Percentiles rank a stretch among this genome's conserved stretches.
phyloP scores from a whole-genome alignment of 176 grass and related monocot species.

The Carex pumila region DNA sequence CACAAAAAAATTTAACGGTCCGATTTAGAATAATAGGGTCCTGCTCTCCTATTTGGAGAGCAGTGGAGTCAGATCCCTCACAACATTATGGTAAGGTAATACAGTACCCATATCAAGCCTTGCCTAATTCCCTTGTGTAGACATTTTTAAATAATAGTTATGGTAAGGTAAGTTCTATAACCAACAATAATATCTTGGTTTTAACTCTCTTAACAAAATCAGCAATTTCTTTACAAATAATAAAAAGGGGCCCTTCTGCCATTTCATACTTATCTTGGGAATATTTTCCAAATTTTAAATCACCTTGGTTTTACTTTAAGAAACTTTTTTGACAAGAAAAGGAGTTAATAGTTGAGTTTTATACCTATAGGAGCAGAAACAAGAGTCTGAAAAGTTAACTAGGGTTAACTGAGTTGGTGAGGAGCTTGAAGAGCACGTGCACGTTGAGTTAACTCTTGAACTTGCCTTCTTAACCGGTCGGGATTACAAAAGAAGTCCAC shows the following conservation, averaged over 20 bases:
- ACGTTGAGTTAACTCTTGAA: slow-evolving; percentile 60
- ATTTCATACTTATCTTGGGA: not conserved
- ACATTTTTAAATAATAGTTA: not conserved
- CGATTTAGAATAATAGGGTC: no score
- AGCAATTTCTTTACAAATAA: not conserved
- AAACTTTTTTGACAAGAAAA: not conserved
- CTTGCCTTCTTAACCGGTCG: slow-evolving; percentile 67
- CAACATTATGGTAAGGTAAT: not conserved
- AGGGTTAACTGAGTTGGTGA: slow-evolving; percentile 3
- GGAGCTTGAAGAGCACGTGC: slow-evolving; percentile 54
- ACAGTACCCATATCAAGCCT: not conserved
- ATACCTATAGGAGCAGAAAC: not conserved
- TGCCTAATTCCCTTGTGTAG: not conserved
- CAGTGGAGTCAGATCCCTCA: no score
- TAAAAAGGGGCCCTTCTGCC: not conserved
- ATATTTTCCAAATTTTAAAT: not conserved
- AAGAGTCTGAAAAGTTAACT: not conserved
- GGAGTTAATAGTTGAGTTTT: not conserved
- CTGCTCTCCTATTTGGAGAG: no score
- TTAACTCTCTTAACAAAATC: not conserved
- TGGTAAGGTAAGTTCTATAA: not conserved
- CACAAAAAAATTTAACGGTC: no score
- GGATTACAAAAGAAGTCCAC: slow-evolving; percentile 82
- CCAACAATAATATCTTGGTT: not conserved
- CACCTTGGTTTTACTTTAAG: not conserved